phyloP scores from a whole-genome alignment of 78 protist genomes.

The Dictyostelium discoideum region DNA sequence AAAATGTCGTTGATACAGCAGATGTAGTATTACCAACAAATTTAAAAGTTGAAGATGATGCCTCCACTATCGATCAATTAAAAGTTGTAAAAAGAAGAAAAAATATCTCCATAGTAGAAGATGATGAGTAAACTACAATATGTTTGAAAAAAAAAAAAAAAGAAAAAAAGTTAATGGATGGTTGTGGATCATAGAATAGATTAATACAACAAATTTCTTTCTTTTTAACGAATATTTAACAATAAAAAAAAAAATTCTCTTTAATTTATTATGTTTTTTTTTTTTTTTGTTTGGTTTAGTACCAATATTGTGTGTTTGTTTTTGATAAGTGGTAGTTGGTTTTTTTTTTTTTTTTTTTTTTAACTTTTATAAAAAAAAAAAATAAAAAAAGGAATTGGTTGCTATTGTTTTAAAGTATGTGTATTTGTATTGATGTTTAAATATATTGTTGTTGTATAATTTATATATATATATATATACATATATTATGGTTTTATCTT shows the following conservation, averaged over 20 bases:
- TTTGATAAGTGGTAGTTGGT: background rate
- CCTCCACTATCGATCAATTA: background rate
- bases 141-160: background rate
- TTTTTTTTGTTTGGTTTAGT: no score
- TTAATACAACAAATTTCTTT: background rate
- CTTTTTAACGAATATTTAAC: background rate
- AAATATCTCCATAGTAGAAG: background rate
- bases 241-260: background rate
- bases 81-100: slow-evolving; percentile 32
- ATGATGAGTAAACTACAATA: background rate
- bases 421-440: background rate
- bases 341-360: background rate
- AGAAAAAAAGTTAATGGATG: background rate
- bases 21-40: background rate
- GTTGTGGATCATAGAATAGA: slow-evolving; percentile 8
- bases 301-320: no score
- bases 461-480: background rate
- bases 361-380: no score
- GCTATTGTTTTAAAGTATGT: background rate
- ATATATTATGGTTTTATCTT: background rate
- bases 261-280: background rate
- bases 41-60: background rate
- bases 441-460: background rate
- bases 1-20: background rate
- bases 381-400: background rate